phyloP scores from a whole-genome alignment of 106 monocot genomes.

The Acorus gramineus region DNA sequence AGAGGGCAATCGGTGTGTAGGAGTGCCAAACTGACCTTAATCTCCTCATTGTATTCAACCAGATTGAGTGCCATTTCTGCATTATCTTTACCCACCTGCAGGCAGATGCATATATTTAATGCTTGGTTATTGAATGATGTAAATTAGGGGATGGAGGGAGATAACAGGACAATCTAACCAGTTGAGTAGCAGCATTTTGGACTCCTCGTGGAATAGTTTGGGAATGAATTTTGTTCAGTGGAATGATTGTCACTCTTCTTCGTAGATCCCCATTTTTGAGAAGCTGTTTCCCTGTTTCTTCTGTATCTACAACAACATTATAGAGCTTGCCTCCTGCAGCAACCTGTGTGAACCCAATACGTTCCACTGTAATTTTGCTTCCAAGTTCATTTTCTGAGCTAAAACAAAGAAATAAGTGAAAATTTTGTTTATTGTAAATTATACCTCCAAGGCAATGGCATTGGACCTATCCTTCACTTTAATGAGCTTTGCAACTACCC shows the following conservation, averaged over 20 bases:
- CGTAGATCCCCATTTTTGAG: slow-evolving; percentile 71
- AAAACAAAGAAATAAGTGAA: not conserved
- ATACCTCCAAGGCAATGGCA: slow-evolving; percentile 84
- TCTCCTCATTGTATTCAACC: slow-evolving; percentile 69
- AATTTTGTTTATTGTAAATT: not conserved
- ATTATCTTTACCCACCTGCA: slow-evolving; percentile 78
- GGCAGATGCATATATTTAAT: not conserved
- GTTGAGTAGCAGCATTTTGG: slow-evolving; percentile 52
- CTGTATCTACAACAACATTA: slow-evolving; percentile 90
- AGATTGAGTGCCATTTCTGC: slow-evolving; percentile 65
- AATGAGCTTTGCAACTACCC: slow-evolving; percentile 84
- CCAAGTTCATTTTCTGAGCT: too few relatives aligned
- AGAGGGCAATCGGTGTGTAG: too few relatives aligned
- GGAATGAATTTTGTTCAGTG: slow-evolving; percentile 78
- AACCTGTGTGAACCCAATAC: slow-evolving; percentile 31
- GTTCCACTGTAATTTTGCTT: too few relatives aligned
- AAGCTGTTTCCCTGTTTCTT: slow-evolving; percentile 80
- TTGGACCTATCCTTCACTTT: slow-evolving; percentile 76
- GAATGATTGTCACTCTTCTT: slow-evolving; percentile 85
- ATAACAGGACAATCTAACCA: slow-evolving; percentile 26
- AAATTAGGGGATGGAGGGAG: not conserved
- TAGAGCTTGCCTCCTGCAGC: slow-evolving; percentile 84
- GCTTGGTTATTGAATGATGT: too few relatives aligned
- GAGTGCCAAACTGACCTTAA: slow-evolving; percentile 42
- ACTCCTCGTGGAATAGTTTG: slow-evolving; percentile 41